These are phyloP conservation scores for Starmerella apicola DNA, from an alignment of 805 yeast species.

Conservation along the genomic window DNA sequence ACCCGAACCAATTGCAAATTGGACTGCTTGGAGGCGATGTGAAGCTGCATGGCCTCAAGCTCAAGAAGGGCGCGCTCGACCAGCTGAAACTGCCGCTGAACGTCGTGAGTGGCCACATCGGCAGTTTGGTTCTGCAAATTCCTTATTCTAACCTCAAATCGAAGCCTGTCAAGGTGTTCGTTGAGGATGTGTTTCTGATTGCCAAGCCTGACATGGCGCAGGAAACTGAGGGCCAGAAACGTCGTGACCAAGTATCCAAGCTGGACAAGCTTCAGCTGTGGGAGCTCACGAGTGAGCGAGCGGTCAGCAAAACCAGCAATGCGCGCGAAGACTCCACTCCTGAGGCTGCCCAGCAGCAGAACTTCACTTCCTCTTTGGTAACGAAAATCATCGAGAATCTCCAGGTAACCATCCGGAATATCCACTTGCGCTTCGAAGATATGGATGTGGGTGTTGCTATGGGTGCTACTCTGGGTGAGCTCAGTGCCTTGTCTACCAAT, in stretches of 20 bases:
- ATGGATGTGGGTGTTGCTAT: slow-evolving; percentile 48
- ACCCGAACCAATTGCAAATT: slow-evolving; percentile 84
- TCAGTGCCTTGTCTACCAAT: slow-evolving; percentile 86
- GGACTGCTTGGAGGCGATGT: slow-evolving; percentile 99
- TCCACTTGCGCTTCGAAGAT: slow-evolving; percentile 89
- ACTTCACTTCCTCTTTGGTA: slow-evolving; percentile 74
- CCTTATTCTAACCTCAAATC: slow-evolving; percentile 94
- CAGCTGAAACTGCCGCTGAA: slow-evolving; percentile 74
- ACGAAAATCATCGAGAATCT: slow-evolving; percentile 87
- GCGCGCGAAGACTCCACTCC: slow-evolving; percentile 22
- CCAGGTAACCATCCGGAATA: slow-evolving; percentile 80
- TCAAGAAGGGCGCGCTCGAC: slow-evolving; percentile 83
- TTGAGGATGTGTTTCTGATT: slow-evolving; percentile 75
- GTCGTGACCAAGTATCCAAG: slow-evolving; percentile 53
- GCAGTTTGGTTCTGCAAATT: slow-evolving; percentile 76
- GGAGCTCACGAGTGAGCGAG: slow-evolving; percentile 30
- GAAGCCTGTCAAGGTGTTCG: slow-evolving; percentile 77
- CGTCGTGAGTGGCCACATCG: slow-evolving; percentile 79
- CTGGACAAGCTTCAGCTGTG: slow-evolving; percentile 54
- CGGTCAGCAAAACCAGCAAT: slow-evolving; percentile 16
- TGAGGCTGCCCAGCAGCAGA: slow-evolving; percentile 44
- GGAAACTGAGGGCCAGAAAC: slow-evolving; percentile 47
- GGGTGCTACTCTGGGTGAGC: slow-evolving; percentile 72
- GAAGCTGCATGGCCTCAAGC: slow-evolving; percentile 58
- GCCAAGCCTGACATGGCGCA: slow-evolving; percentile 62